Conservation (phyloP, 768 basidiomycete genomes). For the Amanita phalloides region DNA sequence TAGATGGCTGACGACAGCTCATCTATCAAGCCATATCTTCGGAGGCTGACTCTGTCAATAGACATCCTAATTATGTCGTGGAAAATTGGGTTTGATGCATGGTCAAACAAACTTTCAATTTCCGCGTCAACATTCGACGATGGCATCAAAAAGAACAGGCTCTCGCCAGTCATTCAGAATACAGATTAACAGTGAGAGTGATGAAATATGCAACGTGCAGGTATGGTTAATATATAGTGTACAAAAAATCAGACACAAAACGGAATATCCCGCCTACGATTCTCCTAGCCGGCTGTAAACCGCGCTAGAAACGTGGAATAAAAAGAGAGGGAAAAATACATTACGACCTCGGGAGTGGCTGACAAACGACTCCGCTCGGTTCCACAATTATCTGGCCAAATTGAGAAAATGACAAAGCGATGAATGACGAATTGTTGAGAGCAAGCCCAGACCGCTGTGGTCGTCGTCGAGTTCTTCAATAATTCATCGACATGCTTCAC, state of each 20-base stretch:
- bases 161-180: not conserved
- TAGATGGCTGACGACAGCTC: not conserved
- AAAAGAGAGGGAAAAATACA: not conserved
- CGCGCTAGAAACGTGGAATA: not conserved
- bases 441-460: not conserved
- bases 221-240: slow-evolving; percentile 1
- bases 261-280: not conserved
- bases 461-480: not conserved
- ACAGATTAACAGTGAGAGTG: not conserved
- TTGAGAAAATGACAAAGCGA: not conserved
- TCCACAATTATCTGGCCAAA: slow-evolving; percentile 1
- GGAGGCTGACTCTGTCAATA: not conserved
- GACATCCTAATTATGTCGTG: not conserved
- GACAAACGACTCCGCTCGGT: not conserved
- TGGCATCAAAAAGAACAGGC: not conserved
- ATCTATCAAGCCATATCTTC: not conserved
- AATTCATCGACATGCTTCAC: not conserved
- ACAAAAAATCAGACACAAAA: not conserved
- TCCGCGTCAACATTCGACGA: not conserved
- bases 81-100: not conserved
- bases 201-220: slow-evolving; percentile 3
- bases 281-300: not conserved
- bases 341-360: not conserved
- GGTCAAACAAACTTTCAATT: not conserved
- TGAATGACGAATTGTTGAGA: not conserved